Percentiles rank a stretch among this genome's conserved stretches.
Evolutionary conservation across 495 filamentous ascomycete genomes (phyloP).

Genomic region (Articulospora tetracladia): DNA sequence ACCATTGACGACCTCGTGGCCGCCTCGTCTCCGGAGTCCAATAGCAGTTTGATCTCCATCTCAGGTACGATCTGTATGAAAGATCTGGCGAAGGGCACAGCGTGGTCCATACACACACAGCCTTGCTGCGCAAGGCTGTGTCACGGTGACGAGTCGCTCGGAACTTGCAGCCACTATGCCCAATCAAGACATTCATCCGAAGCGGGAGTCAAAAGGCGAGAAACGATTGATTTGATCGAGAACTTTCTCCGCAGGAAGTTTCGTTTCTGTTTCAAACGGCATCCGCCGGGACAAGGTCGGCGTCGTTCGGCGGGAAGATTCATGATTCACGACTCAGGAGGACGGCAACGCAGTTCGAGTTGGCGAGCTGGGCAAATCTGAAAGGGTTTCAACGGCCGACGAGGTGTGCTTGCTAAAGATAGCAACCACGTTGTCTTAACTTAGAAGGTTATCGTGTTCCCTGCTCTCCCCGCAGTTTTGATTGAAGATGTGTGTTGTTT

Average conservation of each 20-base stretch:
- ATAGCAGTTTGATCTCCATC: neutral
- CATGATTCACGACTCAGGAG: too few relatives aligned
- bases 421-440: neutral
- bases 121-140: neutral
- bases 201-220: neutral
- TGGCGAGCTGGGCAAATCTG: too few relatives aligned
- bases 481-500: neutral
- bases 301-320: too few relatives aligned
- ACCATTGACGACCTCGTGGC: too few relatives aligned
- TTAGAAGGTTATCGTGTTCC: neutral
- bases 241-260: neutral
- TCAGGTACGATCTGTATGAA: neutral
- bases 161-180: too few relatives aligned
- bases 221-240: too few relatives aligned
- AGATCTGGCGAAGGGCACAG: neutral
- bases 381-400: too few relatives aligned
- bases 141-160: too few relatives aligned
- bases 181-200: neutral
- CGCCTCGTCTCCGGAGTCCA: neutral
- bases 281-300: neutral
- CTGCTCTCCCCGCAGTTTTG: neutral
- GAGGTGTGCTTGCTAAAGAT: neutral
- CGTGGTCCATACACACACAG: neutral
- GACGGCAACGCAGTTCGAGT: too few relatives aligned
- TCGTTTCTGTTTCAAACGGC: neutral